Base-by-base conservation (phyloP, 2,329 filamentous ascomycete genomes). In the Ambrosiella xylebori region DNA sequence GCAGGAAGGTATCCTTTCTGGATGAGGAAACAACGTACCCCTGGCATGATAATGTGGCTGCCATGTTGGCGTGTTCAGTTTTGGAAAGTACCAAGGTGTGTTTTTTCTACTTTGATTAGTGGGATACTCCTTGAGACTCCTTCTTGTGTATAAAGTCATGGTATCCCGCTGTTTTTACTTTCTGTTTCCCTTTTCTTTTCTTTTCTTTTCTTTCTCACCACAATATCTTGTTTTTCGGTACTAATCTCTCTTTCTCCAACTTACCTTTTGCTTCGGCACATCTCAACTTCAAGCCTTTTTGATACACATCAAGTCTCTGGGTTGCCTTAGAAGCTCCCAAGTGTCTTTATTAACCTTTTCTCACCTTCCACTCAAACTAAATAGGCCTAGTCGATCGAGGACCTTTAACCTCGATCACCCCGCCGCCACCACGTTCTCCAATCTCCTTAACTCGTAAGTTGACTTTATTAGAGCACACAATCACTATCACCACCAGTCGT, bases 381-480 rank as follows among this genome's bases (percentile, higher is more conserved):
- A 2, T 19, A 35, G 41, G 54, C 54, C 15, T 27, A 59, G 53
- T 52, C 56, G 59, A 60, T 60, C 59, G 59, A 60, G 59, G 57
- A 58, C 36, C 39, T 15, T 17, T 54, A 52, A 60, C 52, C 59
- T 60, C 56, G 59, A 60, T 60, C 59, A 56, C 44, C 45, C 59
- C 44, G 52, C 51, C 59, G 59, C 68, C 68, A 71, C 71, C 73
- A 95, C 88, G 90, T 96, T 95, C 85, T 91, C 89, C 79, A 96
- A 95, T 76, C 85, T 94, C 67, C 85, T 96, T 66, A 93, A 93
- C 81, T 95, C 89, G 90, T 95, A 80, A 72, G 88, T 69, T 39
- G 35, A 7, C 15, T 12, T 27, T 52, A 11, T 36, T n/a, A 7
- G 27, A 27, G 27, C 27, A 27, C 27, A 27, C 27, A 27, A 27